These are phyloP conservation scores for Vanderwaltozyma polyspora DNA, from an alignment of 805 yeast species.

Conservation along the genomic window DNA sequence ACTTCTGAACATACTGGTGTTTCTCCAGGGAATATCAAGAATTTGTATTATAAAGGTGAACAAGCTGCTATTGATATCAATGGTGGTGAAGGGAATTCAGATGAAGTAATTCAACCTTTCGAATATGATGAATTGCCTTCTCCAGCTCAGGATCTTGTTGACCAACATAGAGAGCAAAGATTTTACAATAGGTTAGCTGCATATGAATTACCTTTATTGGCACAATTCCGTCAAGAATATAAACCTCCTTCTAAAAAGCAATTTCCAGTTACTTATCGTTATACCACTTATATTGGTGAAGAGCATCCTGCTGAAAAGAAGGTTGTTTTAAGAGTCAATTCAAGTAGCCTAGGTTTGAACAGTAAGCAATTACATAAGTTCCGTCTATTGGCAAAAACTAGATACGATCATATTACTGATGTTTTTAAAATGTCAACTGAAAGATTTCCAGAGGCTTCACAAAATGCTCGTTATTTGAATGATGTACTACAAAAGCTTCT, in stretches of 20 bases:
- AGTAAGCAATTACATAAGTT: constrained; percentile 58
- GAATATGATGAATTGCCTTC: constrained; percentile 57
- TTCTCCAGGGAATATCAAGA: constrained; percentile 24
- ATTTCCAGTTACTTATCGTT: constrained; percentile 55
- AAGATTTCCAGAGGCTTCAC: constrained; percentile 65
- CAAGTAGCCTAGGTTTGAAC: constrained; percentile 42
- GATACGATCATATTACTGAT: constrained; percentile 56
- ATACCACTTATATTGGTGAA: constrained; percentile 66
- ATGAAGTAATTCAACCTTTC: constrained; percentile 33
- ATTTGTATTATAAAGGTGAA: constrained; percentile 33
- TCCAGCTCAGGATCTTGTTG: constrained; percentile 58
- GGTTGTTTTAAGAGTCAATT: constrained; percentile 48
- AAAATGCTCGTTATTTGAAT: constrained; percentile 67
- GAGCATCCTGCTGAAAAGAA: constrained; percentile 39
- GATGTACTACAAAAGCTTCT: constrained; percentile 53
- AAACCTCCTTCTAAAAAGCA: constrained; percentile 33
- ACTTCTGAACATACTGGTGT: constrained; percentile 36
- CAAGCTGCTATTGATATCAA: constrained; percentile 32
- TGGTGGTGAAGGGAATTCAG: constrained; percentile 29
- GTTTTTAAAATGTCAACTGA: constrained; percentile 53
- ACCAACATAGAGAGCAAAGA: constrained; percentile 64
- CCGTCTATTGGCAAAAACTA: constrained; percentile 63
- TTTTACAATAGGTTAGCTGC: constrained; percentile 77
- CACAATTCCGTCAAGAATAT: constrained; percentile 64
- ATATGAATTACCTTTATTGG: constrained; percentile 79